Percentiles rank a stretch among this genome's conserved stretches.
phyloP scores from a whole-genome alignment of 129 eudicot genomes.

The Saposhnikovia divaricata region DNA sequence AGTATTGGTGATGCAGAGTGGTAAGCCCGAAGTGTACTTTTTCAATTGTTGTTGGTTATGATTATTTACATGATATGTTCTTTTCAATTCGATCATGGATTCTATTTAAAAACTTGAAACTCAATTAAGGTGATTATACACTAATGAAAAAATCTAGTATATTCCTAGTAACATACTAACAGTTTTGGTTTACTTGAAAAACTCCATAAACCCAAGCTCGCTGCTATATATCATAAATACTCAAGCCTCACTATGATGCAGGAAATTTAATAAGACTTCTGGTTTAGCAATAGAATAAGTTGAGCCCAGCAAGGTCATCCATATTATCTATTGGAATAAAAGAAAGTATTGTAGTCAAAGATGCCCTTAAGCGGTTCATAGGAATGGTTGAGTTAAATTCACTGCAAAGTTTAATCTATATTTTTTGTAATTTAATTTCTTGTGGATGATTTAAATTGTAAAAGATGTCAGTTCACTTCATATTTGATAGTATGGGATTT shows the following conservation, averaged over 20 bases:
- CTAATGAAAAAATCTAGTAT: neutral
- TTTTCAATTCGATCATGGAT: neutral
- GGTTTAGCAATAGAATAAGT: neutral
- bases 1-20: slow-evolving; percentile 72
- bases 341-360: neutral
- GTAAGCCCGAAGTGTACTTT: slow-evolving; percentile 30
- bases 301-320: neutral
- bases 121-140: neutral
- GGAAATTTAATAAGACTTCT: neutral
- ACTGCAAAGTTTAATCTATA: neutral
- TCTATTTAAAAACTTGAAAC: neutral
- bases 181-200: neutral
- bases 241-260: neutral
- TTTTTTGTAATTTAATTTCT: neutral
- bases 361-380: neutral
- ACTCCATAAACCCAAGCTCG: neutral
- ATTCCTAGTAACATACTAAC: neutral
- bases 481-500: neutral
- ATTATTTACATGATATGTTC: neutral
- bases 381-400: neutral
- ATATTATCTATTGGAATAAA: neutral
- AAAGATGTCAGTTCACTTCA: neutral
- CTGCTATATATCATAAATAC: neutral
- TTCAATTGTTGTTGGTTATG: neutral
- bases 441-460: neutral